Percentiles rank a stretch among this genome's conserved stretches.
Evolutionary conservation across 805 yeast species (phyloP).

Genomic region (Dipodascopsis uninucleata): DNA sequence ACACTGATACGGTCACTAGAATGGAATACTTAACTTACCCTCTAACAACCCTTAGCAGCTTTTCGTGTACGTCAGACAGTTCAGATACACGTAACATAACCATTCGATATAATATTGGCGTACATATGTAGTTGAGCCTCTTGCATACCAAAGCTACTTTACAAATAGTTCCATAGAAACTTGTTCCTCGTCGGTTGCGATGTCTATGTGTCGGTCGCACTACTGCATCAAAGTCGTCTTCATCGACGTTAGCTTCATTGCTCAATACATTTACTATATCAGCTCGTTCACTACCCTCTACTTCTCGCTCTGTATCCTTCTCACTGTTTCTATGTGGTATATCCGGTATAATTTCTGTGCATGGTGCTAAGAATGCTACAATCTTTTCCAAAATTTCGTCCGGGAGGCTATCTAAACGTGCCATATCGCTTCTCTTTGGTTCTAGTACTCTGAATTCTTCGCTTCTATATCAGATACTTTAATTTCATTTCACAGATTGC

Average conservation of each 20-base stretch:
- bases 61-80: conserved; percentile 5
- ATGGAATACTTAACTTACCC: conserved; percentile 8
- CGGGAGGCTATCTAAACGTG: conserved; percentile 14
- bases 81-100: conserved; percentile 14
- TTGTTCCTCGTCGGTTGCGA: conserved; percentile 3
- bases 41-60: conserved; percentile 8
- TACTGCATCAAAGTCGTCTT: conserved; percentile 1
- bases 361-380: conserved; percentile 9
- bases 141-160: conserved; percentile 11
- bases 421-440: conserved; percentile 1
- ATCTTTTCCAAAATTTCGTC: conserved; percentile 21
- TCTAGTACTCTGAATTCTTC: not conserved
- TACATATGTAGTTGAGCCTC: conserved; percentile 14
- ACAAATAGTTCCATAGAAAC: conserved; percentile 14
- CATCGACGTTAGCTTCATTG: conserved; percentile 1
- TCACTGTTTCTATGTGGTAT: not conserved
- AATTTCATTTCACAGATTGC: too few relatives aligned
- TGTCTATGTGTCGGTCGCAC: not conserved
- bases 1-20: not conserved
- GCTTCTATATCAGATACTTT: too few relatives aligned
- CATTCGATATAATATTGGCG: conserved; percentile 17
- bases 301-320: not conserved
- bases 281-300: not conserved
- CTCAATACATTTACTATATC: too few relatives aligned
- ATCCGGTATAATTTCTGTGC: conserved; percentile 6